These are phyloP conservation scores for Gypsophila paniculata DNA, from an alignment of 179 eudicot genomes.

Conservation along the genomic window DNA sequence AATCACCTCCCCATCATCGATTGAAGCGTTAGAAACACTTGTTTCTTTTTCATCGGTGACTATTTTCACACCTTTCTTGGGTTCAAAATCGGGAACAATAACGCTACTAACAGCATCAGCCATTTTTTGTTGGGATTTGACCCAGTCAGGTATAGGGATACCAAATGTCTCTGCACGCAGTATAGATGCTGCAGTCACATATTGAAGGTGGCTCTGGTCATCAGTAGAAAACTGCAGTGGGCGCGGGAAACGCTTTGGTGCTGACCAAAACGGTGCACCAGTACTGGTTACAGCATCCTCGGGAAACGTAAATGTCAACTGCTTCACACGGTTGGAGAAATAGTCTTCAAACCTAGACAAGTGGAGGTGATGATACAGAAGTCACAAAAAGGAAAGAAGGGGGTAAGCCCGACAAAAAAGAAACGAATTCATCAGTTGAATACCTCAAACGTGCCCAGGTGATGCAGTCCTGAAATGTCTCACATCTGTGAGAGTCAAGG, in stretches of 20 bases:
- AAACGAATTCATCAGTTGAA: no score
- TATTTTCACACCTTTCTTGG: slow-evolving; percentile 65
- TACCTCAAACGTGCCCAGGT: slow-evolving; percentile 90
- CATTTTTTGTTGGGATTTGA: slow-evolving; percentile 44
- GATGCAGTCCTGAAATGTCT: slow-evolving; percentile 78
- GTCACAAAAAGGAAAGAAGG: no score
- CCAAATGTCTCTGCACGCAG: slow-evolving; percentile 85
- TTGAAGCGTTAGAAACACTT: slow-evolving; percentile 60
- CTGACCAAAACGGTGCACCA: slow-evolving; percentile 93
- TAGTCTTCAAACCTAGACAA: slow-evolving; percentile 83
- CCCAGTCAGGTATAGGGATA: slow-evolving; percentile 84
- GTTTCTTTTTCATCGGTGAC: slow-evolving; percentile 92
- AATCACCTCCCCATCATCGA: slow-evolving; percentile 82
- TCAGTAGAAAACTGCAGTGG: slow-evolving; percentile 66
- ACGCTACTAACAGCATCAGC: slow-evolving; percentile 67
- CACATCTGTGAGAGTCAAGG: slow-evolving; percentile 74
- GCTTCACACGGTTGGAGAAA: slow-evolving; percentile 77
- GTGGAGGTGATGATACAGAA: no score
- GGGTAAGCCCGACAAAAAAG: no score
- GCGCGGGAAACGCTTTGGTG: slow-evolving; percentile 93
- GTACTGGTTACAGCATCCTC: slow-evolving; percentile 85
- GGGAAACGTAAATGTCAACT: slow-evolving; percentile 77
- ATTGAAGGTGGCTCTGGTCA: slow-evolving; percentile 62
- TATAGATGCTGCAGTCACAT: slow-evolving; percentile 58
- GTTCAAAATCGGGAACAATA: slow-evolving; percentile 78